Evolutionary conservation across 305 asterid species (phyloP).

Genomic region (Plantago coronopus): DNA sequence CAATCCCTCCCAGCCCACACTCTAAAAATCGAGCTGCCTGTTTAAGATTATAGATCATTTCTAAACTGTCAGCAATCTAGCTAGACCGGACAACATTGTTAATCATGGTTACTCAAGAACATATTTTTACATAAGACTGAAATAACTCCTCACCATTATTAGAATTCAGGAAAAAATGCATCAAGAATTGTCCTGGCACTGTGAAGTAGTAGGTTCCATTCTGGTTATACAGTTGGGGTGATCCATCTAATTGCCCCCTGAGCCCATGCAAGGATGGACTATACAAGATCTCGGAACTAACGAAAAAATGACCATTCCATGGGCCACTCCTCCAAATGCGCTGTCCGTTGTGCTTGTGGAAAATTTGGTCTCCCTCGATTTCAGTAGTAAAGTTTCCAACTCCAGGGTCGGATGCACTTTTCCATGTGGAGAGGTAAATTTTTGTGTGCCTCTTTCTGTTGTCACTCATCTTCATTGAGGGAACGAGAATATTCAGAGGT

Average conservation of each 20-base stretch:
- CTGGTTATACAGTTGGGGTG: too few species aligned
- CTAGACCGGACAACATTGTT: background rate
- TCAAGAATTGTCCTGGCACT: background rate
- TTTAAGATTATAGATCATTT: background rate
- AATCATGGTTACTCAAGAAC: background rate
- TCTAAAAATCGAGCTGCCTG: background rate
- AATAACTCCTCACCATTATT: background rate
- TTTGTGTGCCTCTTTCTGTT: conserved; percentile 16
- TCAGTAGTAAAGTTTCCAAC: conserved; percentile 25
- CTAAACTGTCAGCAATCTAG: background rate
- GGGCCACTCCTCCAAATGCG: conserved; percentile 41
- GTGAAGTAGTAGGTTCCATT: background rate
- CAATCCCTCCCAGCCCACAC: conserved; percentile 24
- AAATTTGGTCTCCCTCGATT: conserved; percentile 20
- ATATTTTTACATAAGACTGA: too few species aligned
- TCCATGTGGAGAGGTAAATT: conserved; percentile 28
- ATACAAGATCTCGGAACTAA: conserved; percentile 29
- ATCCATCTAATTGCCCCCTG: conserved; percentile 13
- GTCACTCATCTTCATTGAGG: conserved; percentile 17
- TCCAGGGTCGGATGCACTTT: conserved; percentile 22
- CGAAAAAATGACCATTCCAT: conserved; percentile 33
- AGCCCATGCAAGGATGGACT: conserved; percentile 27
- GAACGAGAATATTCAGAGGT: conserved; percentile 24
- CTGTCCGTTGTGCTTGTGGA: conserved; percentile 24
- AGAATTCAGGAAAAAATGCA: background rate